phyloP scores from a whole-genome alignment of 1,284 basidiomycete genomes.

The Trichosporon inkin region DNA sequence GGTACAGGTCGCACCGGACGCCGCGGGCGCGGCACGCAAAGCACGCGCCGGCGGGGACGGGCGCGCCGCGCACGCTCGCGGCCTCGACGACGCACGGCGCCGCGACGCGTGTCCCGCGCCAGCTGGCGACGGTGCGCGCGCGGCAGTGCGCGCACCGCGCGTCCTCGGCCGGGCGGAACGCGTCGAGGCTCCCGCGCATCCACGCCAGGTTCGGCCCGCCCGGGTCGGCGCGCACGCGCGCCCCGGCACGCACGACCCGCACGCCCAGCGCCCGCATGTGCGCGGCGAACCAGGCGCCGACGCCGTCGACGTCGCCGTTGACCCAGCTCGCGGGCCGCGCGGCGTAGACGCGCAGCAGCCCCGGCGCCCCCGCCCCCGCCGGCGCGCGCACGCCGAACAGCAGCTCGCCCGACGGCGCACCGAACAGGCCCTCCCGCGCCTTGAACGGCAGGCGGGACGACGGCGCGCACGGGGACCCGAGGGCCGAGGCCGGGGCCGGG shows the following conservation, averaged over 20 bases:
- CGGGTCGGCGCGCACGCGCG: not conserved
- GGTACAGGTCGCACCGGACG: not conserved
- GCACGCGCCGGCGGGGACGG: not conserved
- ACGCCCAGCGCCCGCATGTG: not conserved
- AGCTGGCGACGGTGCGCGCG: not conserved
- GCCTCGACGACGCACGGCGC: not conserved
- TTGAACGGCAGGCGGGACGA: no score
- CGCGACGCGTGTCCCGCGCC: not conserved
- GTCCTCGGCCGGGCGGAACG: not conserved
- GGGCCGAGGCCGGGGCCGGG: no score
- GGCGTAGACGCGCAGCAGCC: no score
- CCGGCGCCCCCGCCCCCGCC: no score
- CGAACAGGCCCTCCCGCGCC: not conserved
- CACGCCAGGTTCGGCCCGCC: not conserved
- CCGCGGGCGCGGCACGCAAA: not conserved
- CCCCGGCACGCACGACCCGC: not conserved
- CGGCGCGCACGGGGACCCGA: no score
- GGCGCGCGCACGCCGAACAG: not conserved
- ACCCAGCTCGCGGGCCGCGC: not conserved
- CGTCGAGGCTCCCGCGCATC: not conserved
- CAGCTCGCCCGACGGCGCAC: not conserved
- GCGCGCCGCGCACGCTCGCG: not conserved
- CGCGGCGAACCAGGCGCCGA: not conserved
- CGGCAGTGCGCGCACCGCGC: not conserved
- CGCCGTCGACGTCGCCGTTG: not conserved